Base-by-base conservation (phyloP, 768 basidiomycete genomes). In the Termitomyces sp. region DNA sequence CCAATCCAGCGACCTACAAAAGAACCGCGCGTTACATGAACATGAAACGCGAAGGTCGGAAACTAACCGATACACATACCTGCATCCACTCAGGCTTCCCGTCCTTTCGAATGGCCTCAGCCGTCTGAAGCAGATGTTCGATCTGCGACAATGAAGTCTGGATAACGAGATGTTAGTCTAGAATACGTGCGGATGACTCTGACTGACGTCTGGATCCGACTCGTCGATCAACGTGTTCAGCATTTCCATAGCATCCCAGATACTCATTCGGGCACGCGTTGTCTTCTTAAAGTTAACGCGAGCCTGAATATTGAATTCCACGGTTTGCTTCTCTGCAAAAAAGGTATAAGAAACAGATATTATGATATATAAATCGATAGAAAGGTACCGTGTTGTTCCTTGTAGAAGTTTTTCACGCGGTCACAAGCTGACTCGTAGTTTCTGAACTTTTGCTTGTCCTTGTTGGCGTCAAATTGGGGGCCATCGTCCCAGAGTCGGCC, bases 61-160 rank as follows among this genome's bases (percentile, higher is more conserved):
- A 43, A 21, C 14, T 35, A 8, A 12, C 23, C 23, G 25, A 4
- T 35, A 32, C 8, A 46, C 54, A n/a, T 37, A 55, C 54, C 75
- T 92, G 90, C 91, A 93, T 92, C 91, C 91, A 93, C 60, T 94
- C 91, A 0, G 91, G 92, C 67, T 91, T 90, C 0, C 90, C 91
- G 60, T 93, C 92, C 23, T 82, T 77, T 44, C 92, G 81, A 61
- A 94, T 92, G 11, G 92, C 90, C 65, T 94, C 92, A n/a, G 92
- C 92, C 0, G 92, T 94, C 67, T 95, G 94, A 1, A 95, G 79
- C 3, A 95, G 79, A 67, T 96, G 94, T 63, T 94, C 90, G 32
- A 62, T 62, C 23, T 63, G 62, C 3, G 57, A 63, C 8, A 53
- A 29, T 10, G 54, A 55, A 14, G 54, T 55, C 54, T 55, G 25